Evolutionary conservation across 208 protist genomes (phyloP).

Genomic region (Angomonas ambiguus): DNA sequence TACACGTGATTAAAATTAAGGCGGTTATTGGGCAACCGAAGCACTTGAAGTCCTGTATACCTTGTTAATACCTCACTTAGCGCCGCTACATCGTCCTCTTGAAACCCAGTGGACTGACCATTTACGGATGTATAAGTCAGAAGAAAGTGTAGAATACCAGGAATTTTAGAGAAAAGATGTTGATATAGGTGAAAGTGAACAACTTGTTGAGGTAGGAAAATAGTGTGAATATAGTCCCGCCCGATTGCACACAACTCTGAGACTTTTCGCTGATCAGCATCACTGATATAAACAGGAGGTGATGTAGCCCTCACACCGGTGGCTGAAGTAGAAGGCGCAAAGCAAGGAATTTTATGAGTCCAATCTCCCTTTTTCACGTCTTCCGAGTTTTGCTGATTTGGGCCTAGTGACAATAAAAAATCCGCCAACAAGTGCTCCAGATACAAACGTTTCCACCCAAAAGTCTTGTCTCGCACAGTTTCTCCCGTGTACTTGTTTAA

Average conservation of each 20-base stretch:
- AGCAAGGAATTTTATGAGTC: background rate
- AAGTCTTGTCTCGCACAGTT: slow-evolving; percentile 24
- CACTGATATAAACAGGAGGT: slow-evolving; percentile 13
- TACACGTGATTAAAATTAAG: slow-evolving; percentile 45
- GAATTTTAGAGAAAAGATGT: slow-evolving; percentile 58
- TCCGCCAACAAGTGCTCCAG: slow-evolving; percentile 73
- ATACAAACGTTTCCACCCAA: slow-evolving; percentile 84
- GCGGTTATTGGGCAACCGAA: slow-evolving; percentile 70
- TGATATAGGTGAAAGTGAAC: slow-evolving; percentile 67
- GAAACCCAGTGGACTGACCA: slow-evolving; percentile 60
- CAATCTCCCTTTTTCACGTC: background rate
- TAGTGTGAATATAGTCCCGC: slow-evolving; percentile 61
- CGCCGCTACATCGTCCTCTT: slow-evolving; percentile 53
- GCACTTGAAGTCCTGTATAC: slow-evolving; percentile 38
- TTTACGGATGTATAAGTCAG: slow-evolving; percentile 75
- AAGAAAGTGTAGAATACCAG: slow-evolving; percentile 51
- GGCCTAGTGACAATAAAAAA: slow-evolving; percentile 51
- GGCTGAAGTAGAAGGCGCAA: background rate
- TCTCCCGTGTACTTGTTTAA: slow-evolving; percentile 47
- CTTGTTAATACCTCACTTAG: slow-evolving; percentile 48
- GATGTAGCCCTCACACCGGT: slow-evolving; percentile 1
- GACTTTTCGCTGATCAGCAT: slow-evolving; percentile 32
- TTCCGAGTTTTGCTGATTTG: slow-evolving; percentile 12
- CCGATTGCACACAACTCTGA: slow-evolving; percentile 57
- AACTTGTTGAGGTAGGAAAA: slow-evolving; percentile 68